Evolutionary conservation across 1,284 basidiomycete genomes (phyloP), one percentile per base, ranked within the genome.

Genomic region (Phaffia rhodozyma): DNA sequence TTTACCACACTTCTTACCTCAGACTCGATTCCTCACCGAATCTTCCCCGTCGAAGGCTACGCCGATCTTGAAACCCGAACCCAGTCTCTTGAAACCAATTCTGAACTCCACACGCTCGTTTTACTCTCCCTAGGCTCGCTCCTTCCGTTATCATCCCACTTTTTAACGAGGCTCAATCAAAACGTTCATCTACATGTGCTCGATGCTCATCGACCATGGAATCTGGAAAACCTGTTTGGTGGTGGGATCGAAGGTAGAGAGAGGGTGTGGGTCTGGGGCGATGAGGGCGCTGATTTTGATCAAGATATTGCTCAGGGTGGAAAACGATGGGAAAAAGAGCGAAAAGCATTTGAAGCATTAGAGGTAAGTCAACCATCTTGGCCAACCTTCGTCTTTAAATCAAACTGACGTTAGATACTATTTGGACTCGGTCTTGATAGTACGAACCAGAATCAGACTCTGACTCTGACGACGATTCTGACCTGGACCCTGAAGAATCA

Each of bases 61-160:
- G 79, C 82, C 25, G 86, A 87, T 67, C 77, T 96, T 9, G 83
- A 86, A 67, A 74, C 74, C 9, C 79, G 86, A 70, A 80, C 81
- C 61, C 81, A 86, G 59, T 86, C 89, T 67, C 81, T 92, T 29
- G 77, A 82, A 7, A 77, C 80, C 3, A 84, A 85, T 69, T 18
- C 9, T 3, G 74, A 97, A 89, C 80, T 98, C 29, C 89, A 91
- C 70, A 91, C 91, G 0, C 81, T 99, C 57, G 84, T 99, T 60
- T 81, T 98, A 54, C 76, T 99, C 58, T 97, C 97, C 69, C 87
- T 99, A 75, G 96, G 96, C 52, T 85, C 86, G 1, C 84, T 94
- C 59, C 81, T 92, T 47, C 89, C 94, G 68, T 79, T 98, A 7
- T 83, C 89, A 0, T 69, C 74, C n/a, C 78, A 77, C 68, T 79